phyloP scores from a whole-genome alignment of 345 rosid genomes.

The Murraya koenigii region DNA sequence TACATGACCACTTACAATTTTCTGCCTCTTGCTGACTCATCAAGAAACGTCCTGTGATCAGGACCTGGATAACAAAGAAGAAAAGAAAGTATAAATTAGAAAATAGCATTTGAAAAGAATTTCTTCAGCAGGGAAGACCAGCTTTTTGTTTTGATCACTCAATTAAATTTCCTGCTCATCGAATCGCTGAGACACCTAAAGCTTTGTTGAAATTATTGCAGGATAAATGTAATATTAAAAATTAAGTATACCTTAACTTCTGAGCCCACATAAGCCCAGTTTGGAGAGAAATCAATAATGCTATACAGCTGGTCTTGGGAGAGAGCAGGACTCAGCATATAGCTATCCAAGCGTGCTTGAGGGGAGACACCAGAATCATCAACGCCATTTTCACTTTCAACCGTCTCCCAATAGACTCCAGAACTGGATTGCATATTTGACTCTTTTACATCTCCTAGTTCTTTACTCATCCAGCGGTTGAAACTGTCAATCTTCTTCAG shows the following conservation, averaged over 20 bases:
- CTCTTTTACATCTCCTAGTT: conserved; percentile 81
- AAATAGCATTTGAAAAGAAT: not conserved
- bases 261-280: conserved; percentile 65
- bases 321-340: conserved; percentile 64
- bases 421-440: conserved; percentile 52
- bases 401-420: conserved; percentile 56
- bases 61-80: conserved; percentile 45
- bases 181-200: not conserved
- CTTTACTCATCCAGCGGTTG: conserved; percentile 90
- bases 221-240: not conserved
- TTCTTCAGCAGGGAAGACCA: conserved; percentile 11
- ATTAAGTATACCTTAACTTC: conserved; percentile 60
- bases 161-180: not conserved
- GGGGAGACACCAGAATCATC: conserved; percentile 44
- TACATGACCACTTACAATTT: conserved; percentile 74
- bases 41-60: conserved; percentile 31
- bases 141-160: not conserved
- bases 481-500: conserved; percentile 91
- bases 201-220: not conserved
- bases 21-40: conserved; percentile 58
- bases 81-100: conserved; percentile 3
- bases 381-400: conserved; percentile 55
- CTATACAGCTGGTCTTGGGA: conserved; percentile 83
- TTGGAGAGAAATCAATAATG: conserved; percentile 82
- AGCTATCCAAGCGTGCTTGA: conserved; percentile 52